These are phyloP conservation scores for Lichtheimia corymbifera DNA, from an alignment of 371 early-diverging fungal genomes.

Conservation along the genomic window DNA sequence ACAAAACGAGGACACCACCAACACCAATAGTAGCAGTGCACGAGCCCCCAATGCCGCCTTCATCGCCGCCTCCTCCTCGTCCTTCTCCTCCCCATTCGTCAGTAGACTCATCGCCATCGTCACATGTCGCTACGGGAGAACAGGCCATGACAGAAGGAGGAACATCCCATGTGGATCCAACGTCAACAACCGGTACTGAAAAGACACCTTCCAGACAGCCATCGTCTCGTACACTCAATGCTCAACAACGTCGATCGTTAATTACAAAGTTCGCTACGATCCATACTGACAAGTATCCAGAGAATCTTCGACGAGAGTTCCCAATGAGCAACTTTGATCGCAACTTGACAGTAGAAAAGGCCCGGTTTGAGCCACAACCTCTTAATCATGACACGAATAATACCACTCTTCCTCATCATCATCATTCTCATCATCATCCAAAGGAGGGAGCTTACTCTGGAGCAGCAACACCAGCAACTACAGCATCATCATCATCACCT, in stretches of 20 bases:
- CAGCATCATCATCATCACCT: not conserved
- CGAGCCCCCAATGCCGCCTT: too few relatives aligned
- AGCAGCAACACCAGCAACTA: constrained; percentile 6
- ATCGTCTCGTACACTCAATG: not conserved
- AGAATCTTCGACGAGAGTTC: constrained; percentile 26
- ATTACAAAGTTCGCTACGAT: constrained; percentile 27
- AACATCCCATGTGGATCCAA: too few relatives aligned
- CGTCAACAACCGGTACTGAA: too few relatives aligned
- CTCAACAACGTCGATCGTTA: constrained; percentile 9
- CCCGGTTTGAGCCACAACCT: constrained; percentile 32
- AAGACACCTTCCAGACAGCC: too few relatives aligned
- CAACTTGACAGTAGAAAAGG: constrained; percentile 43
- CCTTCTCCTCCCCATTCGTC: too few relatives aligned
- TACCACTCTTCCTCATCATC: constrained; percentile 17
- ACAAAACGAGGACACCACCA: too few relatives aligned
- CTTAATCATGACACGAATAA: constrained; percentile 16
- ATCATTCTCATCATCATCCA: not conserved
- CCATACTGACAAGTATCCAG: constrained; percentile 30
- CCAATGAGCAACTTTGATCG: constrained; percentile 32
- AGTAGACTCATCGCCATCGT: too few relatives aligned
- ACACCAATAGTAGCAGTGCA: too few relatives aligned
- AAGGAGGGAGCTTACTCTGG: not conserved
- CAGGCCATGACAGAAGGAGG: too few relatives aligned
- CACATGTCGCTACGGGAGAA: too few relatives aligned
- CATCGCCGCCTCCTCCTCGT: too few relatives aligned